Conservation (phyloP, 1,139 yeast genomes). For the Suhomyces atakaporum region DNA sequence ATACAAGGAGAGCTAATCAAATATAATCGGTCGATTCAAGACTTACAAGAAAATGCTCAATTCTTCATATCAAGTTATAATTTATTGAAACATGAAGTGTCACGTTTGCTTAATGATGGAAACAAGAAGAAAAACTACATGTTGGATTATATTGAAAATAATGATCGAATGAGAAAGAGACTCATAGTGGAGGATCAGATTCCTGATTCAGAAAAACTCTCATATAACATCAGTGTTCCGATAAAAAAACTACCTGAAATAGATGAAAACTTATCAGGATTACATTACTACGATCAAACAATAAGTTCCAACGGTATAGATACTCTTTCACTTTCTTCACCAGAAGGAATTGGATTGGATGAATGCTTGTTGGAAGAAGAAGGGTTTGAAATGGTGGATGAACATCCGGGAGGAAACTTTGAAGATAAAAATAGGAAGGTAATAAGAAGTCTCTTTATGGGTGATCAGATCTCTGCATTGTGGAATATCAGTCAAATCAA, state of each 20-base stretch:
- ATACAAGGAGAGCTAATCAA: slow-evolving; percentile 50
- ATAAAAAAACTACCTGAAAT: slow-evolving; percentile 25
- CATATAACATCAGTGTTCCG: slow-evolving; percentile 44
- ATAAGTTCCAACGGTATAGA: slow-evolving; percentile 24
- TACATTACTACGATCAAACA: slow-evolving; percentile 8
- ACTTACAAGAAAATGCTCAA: slow-evolving; percentile 60
- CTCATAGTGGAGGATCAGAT: slow-evolving; percentile 54
- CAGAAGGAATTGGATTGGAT: slow-evolving; percentile 13
- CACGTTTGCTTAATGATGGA: slow-evolving; percentile 34
- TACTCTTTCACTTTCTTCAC: slow-evolving; percentile 28
- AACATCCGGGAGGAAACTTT: slow-evolving; percentile 27
- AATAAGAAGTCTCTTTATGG: slow-evolving; percentile 62
- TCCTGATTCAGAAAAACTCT: slow-evolving; percentile 44
- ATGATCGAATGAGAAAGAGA: slow-evolving; percentile 62
- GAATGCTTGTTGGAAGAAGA: slow-evolving; percentile 27
- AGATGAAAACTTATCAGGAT: slow-evolving; percentile 4
- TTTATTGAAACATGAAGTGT: slow-evolving; percentile 44
- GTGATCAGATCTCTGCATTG: slow-evolving; percentile 69
- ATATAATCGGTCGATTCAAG: slow-evolving; percentile 57
- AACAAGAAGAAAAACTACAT: slow-evolving; percentile 35
- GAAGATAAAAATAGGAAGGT: slow-evolving; percentile 78
- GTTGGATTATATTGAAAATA: slow-evolving; percentile 68
- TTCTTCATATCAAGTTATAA: slow-evolving; percentile 52
- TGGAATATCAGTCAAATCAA: slow-evolving; percentile 75
- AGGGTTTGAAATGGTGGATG: slow-evolving; percentile 50